Evolutionary conservation across 108 stramenopile species (phyloP).

Genomic region (Cyclotella distinguenda): DNA sequence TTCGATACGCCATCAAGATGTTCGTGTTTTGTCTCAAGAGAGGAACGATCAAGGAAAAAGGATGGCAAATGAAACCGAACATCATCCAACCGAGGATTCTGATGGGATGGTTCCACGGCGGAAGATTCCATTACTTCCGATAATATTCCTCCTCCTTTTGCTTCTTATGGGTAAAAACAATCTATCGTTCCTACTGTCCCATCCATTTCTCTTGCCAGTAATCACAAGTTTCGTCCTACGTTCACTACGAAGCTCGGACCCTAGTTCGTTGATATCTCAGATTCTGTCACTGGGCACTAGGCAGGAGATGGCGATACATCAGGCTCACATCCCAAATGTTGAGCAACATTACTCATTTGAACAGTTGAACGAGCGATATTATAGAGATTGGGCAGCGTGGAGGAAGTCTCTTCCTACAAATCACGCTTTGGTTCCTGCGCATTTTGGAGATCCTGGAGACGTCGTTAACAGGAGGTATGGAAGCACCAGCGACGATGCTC

Average conservation of each 20-base stretch:
- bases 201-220: constrained; percentile 35
- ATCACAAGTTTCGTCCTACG: constrained; percentile 26
- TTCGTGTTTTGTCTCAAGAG: neutral
- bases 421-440: constrained; percentile 1
- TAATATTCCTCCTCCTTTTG: neutral
- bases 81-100: neutral
- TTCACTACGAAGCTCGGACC: neutral
- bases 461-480: neutral
- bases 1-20: neutral
- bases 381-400: constrained; percentile 57
- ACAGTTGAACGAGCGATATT: constrained; percentile 65
- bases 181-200: constrained; percentile 7
- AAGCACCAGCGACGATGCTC: neutral
- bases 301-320: neutral
- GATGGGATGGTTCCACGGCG: neutral
- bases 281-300: neutral
- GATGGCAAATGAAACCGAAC: neutral
- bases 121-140: neutral
- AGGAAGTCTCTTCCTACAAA: constrained; percentile 29
- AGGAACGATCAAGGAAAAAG: neutral
- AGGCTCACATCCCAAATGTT: constrained; percentile 63
- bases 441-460: constrained; percentile 10
- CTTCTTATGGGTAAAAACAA: neutral
- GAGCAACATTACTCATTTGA: constrained; percentile 83
- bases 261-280: neutral